Evolutionary conservation across 345 rosid genomes (phyloP).

Genomic region (Hibiscus trionum): DNA sequence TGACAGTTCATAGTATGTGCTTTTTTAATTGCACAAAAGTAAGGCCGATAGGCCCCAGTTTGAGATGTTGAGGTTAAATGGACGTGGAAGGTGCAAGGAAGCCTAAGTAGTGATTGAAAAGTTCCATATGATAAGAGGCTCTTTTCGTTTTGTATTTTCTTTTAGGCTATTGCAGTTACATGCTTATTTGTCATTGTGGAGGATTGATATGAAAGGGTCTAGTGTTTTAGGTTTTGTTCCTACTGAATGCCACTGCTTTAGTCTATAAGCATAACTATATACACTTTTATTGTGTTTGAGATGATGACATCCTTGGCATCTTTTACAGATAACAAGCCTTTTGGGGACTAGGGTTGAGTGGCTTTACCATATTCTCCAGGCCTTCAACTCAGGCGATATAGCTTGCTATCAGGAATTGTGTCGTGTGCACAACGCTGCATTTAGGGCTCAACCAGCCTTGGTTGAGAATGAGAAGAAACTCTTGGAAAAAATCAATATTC

Average conservation of each 20-base stretch:
- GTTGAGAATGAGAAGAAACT: slow-evolving; percentile 88
- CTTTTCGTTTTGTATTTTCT: slow-evolving; percentile 1
- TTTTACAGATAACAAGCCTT: slow-evolving; percentile 81
- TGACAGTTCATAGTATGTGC: not conserved
- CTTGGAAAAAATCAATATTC: slow-evolving; percentile 91
- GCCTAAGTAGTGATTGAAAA: not conserved
- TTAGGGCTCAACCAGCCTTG: slow-evolving; percentile 87
- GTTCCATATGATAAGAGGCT: not conserved
- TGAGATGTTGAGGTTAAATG: not conserved
- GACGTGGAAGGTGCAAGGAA: not conserved
- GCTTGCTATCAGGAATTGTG: slow-evolving; percentile 80
- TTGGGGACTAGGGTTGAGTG: slow-evolving; percentile 84
- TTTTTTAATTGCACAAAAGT: not conserved
- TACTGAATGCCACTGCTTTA: not conserved
- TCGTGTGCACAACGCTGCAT: slow-evolving; percentile 67
- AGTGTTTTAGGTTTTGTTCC: not conserved
- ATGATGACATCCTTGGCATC: slow-evolving; percentile 10
- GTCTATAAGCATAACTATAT: not conserved
- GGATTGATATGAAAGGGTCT: not conserved
- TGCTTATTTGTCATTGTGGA: not conserved
- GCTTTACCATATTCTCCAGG: slow-evolving; percentile 91
- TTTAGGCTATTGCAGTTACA: not conserved
- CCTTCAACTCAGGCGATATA: slow-evolving; percentile 88
- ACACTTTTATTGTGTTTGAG: not conserved
- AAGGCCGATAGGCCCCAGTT: not conserved